Conservation (phyloP, 495 filamentous ascomycete species). For the Schizothecium vesticola region DNA sequence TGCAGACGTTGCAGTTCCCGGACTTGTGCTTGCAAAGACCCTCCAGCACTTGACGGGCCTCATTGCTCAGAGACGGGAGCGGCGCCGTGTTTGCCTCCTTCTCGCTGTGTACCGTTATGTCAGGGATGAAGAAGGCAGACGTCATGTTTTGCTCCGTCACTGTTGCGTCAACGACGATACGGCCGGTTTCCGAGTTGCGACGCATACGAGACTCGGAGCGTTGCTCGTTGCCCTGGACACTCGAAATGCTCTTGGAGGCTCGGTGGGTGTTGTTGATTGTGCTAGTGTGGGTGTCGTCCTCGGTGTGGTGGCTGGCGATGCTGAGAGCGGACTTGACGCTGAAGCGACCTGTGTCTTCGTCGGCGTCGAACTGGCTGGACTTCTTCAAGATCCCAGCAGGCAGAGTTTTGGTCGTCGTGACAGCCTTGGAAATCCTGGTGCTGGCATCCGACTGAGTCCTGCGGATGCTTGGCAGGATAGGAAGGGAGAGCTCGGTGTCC, state of each 20-base stretch:
- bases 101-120: constrained; percentile 39
- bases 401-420: constrained; percentile 20
- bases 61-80: constrained; percentile 40
- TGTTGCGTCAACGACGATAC: constrained; percentile 17
- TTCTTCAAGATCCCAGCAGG: constrained; percentile 41
- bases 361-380: constrained; percentile 34
- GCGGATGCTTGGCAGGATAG: constrained; percentile 14
- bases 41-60: constrained; percentile 55
- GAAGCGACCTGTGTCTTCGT: constrained; percentile 38
- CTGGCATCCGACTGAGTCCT: constrained; percentile 20
- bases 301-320: constrained; percentile 28
- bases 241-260: constrained; percentile 12
- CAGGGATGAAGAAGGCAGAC: constrained; percentile 62
- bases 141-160: constrained; percentile 60
- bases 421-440: constrained; percentile 19
- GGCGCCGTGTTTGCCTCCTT: constrained; percentile 17
- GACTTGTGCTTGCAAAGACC: constrained; percentile 58
- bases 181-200: constrained; percentile 30
- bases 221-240: constrained; percentile 12
- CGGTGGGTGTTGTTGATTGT: constrained; percentile 15
- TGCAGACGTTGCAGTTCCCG: constrained; percentile 69
- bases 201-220: constrained; percentile 25
- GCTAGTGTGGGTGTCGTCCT: constrained; percentile 18
- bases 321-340: constrained; percentile 38
- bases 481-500: constrained; percentile 21